Evolutionary conservation across 345 rosid genomes (phyloP).

Genomic region (Draba incana): DNA sequence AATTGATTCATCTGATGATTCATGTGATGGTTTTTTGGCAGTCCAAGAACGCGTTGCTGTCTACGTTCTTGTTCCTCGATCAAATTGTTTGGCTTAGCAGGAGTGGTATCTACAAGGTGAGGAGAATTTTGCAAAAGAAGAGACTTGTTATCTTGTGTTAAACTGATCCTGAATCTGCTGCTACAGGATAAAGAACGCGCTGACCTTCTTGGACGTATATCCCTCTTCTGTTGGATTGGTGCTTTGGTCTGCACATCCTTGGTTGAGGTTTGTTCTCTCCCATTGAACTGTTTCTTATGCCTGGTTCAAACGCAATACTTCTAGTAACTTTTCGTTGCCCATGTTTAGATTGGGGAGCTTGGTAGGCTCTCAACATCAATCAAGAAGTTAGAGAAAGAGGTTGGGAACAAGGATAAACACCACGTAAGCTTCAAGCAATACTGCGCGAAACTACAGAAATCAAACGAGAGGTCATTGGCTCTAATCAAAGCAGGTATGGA

Average conservation of each 20-base stretch:
- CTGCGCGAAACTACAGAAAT: no score
- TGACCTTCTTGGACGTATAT: slow-evolving; percentile 80
- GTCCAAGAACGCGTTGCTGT: slow-evolving; percentile 91
- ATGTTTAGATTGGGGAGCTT: slow-evolving; percentile 77
- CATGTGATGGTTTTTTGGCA: slow-evolving; percentile 36
- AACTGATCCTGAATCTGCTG: slow-evolving; percentile 5
- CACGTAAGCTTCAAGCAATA: slow-evolving; percentile 47
- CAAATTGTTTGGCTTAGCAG: slow-evolving; percentile 96
- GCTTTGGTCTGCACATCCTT: slow-evolving; percentile 77
- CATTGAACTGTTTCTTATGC: not conserved
- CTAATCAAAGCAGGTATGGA: no score
- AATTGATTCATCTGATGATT: slow-evolving; percentile 18
- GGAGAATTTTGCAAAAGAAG: slow-evolving; percentile 1
- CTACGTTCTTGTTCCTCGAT: slow-evolving; percentile 93
- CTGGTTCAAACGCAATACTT: not conserved
- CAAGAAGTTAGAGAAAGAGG: slow-evolving; percentile 76
- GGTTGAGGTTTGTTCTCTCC: slow-evolving; percentile 70
- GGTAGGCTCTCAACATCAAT: slow-evolving; percentile 82
- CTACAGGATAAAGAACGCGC: slow-evolving; percentile 85
- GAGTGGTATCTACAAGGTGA: slow-evolving; percentile 91
- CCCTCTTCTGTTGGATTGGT: slow-evolving; percentile 98
- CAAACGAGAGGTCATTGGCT: no score
- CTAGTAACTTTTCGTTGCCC: not conserved
- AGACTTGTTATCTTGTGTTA: not conserved
- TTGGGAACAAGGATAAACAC: slow-evolving; percentile 63